These are phyloP conservation scores for Boletus rubroflammeus DNA, from an alignment of 768 basidiomycete species.

Conservation along the genomic window DNA sequence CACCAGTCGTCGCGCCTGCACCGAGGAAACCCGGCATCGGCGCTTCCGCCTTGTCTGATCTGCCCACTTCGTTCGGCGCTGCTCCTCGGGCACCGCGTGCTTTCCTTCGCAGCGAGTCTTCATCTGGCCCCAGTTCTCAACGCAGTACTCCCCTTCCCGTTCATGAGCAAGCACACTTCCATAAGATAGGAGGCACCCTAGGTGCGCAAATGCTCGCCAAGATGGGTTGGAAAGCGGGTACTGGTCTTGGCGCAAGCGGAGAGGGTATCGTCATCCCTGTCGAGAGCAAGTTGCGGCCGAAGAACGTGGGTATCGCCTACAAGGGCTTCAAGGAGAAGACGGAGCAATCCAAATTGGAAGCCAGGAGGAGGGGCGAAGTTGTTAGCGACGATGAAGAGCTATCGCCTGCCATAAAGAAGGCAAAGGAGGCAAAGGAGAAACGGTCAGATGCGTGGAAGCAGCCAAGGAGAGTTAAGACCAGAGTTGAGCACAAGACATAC, in stretches of 20 bases:
- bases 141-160: slow-evolving; percentile 53
- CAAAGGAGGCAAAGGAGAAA: slow-evolving; percentile 55
- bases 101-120: slow-evolving; percentile 52
- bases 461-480: slow-evolving; percentile 79
- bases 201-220: slow-evolving; percentile 90
- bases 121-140: slow-evolving; percentile 39
- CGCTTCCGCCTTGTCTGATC: slow-evolving; percentile 20
- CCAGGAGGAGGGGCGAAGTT: slow-evolving; percentile 64
- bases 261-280: slow-evolving; percentile 88
- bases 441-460: slow-evolving; percentile 82
- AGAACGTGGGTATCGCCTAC: slow-evolving; percentile 84
- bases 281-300: slow-evolving; percentile 79
- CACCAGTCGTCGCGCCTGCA: slow-evolving; percentile 27
- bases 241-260: slow-evolving; percentile 69
- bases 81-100: slow-evolving; percentile 39
- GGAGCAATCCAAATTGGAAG: slow-evolving; percentile 78
- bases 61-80: slow-evolving; percentile 40
- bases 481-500: slow-evolving; percentile 92
- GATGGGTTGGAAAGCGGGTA: slow-evolving; percentile 91
- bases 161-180: slow-evolving; percentile 77
- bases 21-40: slow-evolving; percentile 21
- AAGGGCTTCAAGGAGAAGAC: slow-evolving; percentile 88
- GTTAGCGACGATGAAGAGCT: slow-evolving; percentile 69
- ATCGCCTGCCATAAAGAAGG: slow-evolving; percentile 28
- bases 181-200: slow-evolving; percentile 68